A percentile compares a stretch with the other conserved stretches of the same genome.
phyloP scores from a whole-genome alignment of 208 protist species.

The Crithidia mellificae region DNA sequence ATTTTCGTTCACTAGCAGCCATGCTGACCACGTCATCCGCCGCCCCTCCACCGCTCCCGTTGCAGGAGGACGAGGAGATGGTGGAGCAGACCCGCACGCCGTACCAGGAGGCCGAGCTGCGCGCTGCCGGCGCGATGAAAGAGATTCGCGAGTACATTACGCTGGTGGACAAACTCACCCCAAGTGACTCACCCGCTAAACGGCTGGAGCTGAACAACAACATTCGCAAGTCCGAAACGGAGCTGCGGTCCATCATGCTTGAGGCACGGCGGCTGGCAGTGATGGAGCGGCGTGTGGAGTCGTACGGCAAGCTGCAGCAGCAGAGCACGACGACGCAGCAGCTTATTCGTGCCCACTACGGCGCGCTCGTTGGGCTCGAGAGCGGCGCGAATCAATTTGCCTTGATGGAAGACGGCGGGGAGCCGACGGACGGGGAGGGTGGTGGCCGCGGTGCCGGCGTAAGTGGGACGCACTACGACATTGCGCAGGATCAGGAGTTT shows the following conservation, averaged over 20 bases:
- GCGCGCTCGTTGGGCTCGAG: slow-evolving; percentile 13
- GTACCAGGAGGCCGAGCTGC: slow-evolving; percentile 42
- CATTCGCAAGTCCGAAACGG: slow-evolving; percentile 40
- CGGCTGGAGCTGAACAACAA: slow-evolving; percentile 38
- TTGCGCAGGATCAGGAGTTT: slow-evolving; percentile 57
- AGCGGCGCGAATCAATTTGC: slow-evolving; percentile 16
- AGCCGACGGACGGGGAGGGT: slow-evolving; percentile 10
- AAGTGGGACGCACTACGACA: slow-evolving; percentile 30
- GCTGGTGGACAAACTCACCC: slow-evolving; percentile 37
- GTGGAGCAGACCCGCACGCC: slow-evolving; percentile 9
- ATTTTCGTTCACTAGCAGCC: too few species aligned
- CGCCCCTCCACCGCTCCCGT: slow-evolving; percentile 34
- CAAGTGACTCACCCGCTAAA: slow-evolving; percentile 12
- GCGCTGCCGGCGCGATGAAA: slow-evolving; percentile 36
- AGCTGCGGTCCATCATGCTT: slow-evolving; percentile 37
- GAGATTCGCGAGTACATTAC: slow-evolving; percentile 49
- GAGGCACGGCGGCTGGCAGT: slow-evolving; percentile 42
- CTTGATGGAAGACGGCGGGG: slow-evolving; percentile 22
- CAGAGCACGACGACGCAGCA: slow-evolving; percentile 46
- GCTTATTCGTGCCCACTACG: slow-evolving; percentile 42
- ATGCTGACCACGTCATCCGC: slow-evolving; percentile 10
- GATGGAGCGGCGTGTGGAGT: slow-evolving; percentile 33
- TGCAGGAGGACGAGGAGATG: slow-evolving; percentile 33
- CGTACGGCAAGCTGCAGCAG: slow-evolving; percentile 40
- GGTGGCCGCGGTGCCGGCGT: not conserved